Percentiles rank a stretch among this genome's conserved stretches.
Evolutionary conservation across 768 basidiomycete genomes (phyloP).

Genomic region (Termitomyces sp.): DNA sequence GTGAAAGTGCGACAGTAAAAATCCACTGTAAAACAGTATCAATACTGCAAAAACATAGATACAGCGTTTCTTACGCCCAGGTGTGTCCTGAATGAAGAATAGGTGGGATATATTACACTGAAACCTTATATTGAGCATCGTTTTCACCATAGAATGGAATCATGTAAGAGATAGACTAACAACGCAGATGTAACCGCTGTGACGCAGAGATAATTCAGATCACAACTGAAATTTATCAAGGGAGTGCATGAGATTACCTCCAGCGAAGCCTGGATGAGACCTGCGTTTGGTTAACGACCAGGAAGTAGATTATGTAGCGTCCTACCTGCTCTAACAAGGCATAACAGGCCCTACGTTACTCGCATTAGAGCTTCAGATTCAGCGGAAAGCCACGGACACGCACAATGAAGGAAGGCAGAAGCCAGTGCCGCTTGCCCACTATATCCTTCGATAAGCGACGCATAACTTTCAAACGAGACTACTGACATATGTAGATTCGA

Average conservation of each 20-base stretch:
- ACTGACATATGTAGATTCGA: not conserved
- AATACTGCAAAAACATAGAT: not conserved
- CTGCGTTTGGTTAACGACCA: not conserved
- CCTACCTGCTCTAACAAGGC: not conserved
- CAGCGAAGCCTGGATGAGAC: not conserved
- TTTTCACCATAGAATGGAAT: not conserved
- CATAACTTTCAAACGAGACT: not conserved
- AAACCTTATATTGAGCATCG: not conserved
- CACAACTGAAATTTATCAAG: not conserved
- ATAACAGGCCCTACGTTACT: not conserved
- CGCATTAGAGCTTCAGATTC: not conserved
- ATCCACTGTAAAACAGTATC: constrained; percentile 3
- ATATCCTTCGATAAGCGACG: not conserved
- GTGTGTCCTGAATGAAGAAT: constrained; percentile 1
- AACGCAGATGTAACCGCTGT: constrained; percentile 3
- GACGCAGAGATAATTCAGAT: not conserved
- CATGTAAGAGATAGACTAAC: not conserved
- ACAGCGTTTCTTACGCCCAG: not conserved
- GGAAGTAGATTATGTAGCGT: not conserved
- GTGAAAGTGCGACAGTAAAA: constrained; percentile 2
- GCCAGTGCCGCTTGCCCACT: not conserved
- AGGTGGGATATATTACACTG: constrained; percentile 6
- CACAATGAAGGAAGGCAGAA: not conserved
- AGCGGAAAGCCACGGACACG: not conserved
- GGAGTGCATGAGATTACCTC: not conserved